A percentile compares a stretch with the other conserved stretches of the same genome.
Evolutionary conservation across 257 asterid species (phyloP).

Genomic region (Henckelia pumila): DNA sequence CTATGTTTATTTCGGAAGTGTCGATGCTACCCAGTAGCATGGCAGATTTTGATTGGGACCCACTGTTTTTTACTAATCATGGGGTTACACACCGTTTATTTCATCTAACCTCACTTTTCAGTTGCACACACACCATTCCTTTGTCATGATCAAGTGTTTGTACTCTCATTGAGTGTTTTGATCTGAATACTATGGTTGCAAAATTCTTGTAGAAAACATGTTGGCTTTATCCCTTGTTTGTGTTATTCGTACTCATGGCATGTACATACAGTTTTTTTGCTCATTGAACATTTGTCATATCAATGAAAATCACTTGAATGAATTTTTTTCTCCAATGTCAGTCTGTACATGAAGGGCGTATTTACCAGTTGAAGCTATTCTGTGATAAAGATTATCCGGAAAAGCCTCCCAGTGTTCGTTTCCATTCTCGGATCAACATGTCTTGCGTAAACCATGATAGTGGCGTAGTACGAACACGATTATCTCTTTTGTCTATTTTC

Average conservation of each 20-base stretch:
- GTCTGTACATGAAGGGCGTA: constrained; percentile 93
- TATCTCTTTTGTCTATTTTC: constrained; percentile 19
- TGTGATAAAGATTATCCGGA: constrained; percentile 95
- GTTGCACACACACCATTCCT: neutral
- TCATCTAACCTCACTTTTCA: neutral
- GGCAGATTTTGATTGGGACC: no score
- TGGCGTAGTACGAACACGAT: constrained; percentile 55
- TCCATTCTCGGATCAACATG: constrained; percentile 83
- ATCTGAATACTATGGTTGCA: neutral
- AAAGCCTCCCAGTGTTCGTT: constrained; percentile 88
- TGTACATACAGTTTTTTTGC: neutral
- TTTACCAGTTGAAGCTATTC: constrained; percentile 80
- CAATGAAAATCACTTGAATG: neutral
- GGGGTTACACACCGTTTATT: no score
- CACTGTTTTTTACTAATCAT: no score
- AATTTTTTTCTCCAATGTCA: constrained; percentile 27
- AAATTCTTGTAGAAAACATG: neutral
- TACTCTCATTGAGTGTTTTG: neutral
- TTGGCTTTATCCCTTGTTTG: neutral
- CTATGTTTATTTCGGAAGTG: neutral
- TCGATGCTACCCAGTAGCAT: no score
- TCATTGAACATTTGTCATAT: neutral
- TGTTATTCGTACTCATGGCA: neutral
- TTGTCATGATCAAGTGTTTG: neutral
- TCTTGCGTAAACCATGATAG: constrained; percentile 73